These are phyloP conservation scores for Petunia axillaris DNA, from an alignment of 257 asterid species.

Conservation along the genomic window DNA sequence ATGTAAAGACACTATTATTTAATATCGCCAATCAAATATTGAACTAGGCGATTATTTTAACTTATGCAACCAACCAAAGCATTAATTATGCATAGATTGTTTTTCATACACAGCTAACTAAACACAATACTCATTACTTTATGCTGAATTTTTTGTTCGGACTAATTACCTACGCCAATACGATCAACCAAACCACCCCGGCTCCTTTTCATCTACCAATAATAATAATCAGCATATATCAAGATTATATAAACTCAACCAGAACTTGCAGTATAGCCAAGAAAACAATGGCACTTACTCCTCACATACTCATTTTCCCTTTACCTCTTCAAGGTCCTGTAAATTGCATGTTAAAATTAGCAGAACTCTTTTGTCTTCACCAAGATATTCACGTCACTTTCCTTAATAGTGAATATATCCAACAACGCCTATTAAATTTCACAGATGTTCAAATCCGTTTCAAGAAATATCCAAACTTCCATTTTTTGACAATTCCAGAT, in stretches of 20 bases:
- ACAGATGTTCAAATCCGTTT: constrained; percentile 31
- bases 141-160: neutral
- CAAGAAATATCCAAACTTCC: constrained; percentile 28
- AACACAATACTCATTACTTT: neutral
- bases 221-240: constrained; percentile 1
- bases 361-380: constrained; percentile 39
- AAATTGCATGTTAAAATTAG: constrained; percentile 43
- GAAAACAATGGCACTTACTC: neutral
- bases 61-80: neutral
- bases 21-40: neutral
- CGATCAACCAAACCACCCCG: neutral
- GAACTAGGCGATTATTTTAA: too few species aligned
- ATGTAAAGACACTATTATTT: too few species aligned
- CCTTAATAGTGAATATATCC: constrained; percentile 25
- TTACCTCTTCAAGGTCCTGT: constrained; percentile 43
- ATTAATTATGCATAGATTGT: neutral
- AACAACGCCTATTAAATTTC: constrained; percentile 30
- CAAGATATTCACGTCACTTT: constrained; percentile 32
- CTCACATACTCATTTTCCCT: constrained; percentile 39
- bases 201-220: too few species aligned
- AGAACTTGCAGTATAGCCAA: neutral
- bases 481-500: constrained; percentile 27
- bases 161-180: neutral
- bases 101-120: neutral
- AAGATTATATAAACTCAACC: neutral